These are phyloP conservation scores for Gnetum montanum DNA, from an alignment of 75 land plant species.

Conservation along the genomic window DNA sequence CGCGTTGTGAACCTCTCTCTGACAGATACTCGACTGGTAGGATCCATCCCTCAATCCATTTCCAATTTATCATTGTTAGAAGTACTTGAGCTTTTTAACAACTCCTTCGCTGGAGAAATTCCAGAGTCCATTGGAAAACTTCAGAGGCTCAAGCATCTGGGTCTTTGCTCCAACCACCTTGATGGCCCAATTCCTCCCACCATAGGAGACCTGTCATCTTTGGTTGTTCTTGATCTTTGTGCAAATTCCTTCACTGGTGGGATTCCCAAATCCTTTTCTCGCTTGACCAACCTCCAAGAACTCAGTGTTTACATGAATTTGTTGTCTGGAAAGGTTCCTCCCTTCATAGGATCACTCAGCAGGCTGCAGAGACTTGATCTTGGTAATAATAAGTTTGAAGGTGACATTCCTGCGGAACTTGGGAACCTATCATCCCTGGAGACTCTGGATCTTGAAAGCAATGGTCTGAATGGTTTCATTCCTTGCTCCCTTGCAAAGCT, in stretches of 20 bases:
- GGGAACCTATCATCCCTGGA: no score
- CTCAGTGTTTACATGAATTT: conserved; percentile 22
- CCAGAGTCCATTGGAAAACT: conserved; percentile 35
- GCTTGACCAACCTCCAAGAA: conserved; percentile 22
- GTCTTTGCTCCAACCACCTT: conserved; percentile 16
- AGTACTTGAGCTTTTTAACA: no score
- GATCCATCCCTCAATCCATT: conserved; percentile 43
- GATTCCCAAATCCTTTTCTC: no score
- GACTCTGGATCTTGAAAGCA: no score
- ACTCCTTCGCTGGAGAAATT: conserved; percentile 28
- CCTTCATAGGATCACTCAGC: no score
- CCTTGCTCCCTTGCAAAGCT: no score
- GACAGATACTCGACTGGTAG: conserved; percentile 37
- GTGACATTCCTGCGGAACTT: conserved; percentile 41
- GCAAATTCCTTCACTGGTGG: no score
- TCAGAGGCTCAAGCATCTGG: conserved; percentile 31
- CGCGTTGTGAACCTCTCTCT: conserved; percentile 38
- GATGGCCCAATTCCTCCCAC: no score
- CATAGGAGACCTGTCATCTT: conserved; percentile 23
- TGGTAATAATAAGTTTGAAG: conserved; percentile 55
- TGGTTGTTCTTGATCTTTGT: no score
- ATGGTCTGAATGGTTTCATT: no score
- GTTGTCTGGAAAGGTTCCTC: no score
- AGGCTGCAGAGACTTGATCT: conserved; percentile 31
- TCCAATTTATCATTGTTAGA: conserved; percentile 35